Evolutionary conservation across 192 early-diverging fungal species (phyloP), one percentile per base, ranked within the genome.

Genomic region (Paraglomus brasilianum): DNA sequence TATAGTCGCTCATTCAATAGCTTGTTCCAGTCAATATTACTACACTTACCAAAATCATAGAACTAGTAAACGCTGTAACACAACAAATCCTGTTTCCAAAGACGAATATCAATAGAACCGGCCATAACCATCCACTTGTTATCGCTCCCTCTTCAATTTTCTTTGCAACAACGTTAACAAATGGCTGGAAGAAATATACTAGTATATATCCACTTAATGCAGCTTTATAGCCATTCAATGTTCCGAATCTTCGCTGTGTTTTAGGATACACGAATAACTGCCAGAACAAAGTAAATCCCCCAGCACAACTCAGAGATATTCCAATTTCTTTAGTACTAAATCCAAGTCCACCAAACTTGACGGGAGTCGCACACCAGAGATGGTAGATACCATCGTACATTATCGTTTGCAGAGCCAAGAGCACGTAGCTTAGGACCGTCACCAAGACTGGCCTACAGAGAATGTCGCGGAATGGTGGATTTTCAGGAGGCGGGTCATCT

Each of bases 321-420:
- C 80, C 81, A 1, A 85, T 71, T 53, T 82, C 73, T 0, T 56
- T 72, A 3, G 82, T 68, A 14, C 45, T 68, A 71, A 72, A 76
- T 7, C 80, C 80, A 5, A 86, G 51, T 11, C 84, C 84, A 67
- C 82, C 78, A 30, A 73, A 73, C 14, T 43, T 39, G 39, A 78
- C 13, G 7, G 66, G 69, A 15, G 79, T 75, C 0, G 81, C 82
- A 0, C 75, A 74, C 21, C 71, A 83, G 14, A 83, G 60, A 13
- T 72, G 69, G 57, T 74, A 80, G 6, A 86, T 71, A 67, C 84
- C 84, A 51, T 86, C 84, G 57, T 82, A 82, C 1, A 82, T 47
- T 44, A 80, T 82, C 9, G 77, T 64, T 58, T 83, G 81, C 4
- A 86, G 77, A 8, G 73, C 77, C 40, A 81, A 51, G 24, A 81